phyloP scores from a whole-genome alignment of 192 early-diverging fungal species.

The Nowakowskiella sp. region DNA sequence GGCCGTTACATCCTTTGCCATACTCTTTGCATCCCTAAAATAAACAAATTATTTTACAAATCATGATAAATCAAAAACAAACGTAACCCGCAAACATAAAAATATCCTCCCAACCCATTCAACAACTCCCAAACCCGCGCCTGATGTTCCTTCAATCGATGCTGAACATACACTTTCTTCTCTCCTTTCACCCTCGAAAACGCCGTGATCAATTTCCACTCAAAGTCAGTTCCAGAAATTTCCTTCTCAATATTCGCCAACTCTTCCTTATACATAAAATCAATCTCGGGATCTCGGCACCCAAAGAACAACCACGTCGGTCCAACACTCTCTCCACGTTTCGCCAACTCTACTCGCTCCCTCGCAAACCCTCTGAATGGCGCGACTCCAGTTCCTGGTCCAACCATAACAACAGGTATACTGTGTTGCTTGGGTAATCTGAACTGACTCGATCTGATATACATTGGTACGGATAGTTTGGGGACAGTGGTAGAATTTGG shows the following conservation, averaged over 20 bases:
- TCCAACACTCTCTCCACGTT: constrained; percentile 47
- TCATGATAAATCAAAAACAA: constrained; percentile 7
- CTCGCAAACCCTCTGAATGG: constrained; percentile 95
- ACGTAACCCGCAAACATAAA: constrained; percentile 80
- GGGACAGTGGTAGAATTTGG: constrained; percentile 19
- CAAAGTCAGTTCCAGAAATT: constrained; percentile 34
- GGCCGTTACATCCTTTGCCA: constrained; percentile 85
- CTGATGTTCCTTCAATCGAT: constrained; percentile 67
- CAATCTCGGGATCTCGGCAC: constrained; percentile 74
- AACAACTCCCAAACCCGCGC: constrained; percentile 76
- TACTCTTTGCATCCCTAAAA: constrained; percentile 80
- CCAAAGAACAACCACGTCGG: constrained; percentile 90
- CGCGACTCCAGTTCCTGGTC: constrained; percentile 98
- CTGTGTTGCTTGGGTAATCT: constrained; percentile 74
- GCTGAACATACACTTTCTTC: constrained; percentile 95
- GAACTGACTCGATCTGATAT: constrained; percentile 85
- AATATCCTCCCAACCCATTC: constrained; percentile 59
- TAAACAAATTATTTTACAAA: constrained; percentile 16
- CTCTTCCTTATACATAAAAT: constrained; percentile 87
- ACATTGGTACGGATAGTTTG: constrained; percentile 63
- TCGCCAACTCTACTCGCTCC: constrained; percentile 64
- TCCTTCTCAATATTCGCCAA: constrained; percentile 54
- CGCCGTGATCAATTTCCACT: constrained; percentile 72
- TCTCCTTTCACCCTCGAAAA: constrained; percentile 69
- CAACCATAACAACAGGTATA: constrained; percentile 90